phyloP scores from a whole-genome alignment of 768 basidiomycete species.

The Russula sp. region DNA sequence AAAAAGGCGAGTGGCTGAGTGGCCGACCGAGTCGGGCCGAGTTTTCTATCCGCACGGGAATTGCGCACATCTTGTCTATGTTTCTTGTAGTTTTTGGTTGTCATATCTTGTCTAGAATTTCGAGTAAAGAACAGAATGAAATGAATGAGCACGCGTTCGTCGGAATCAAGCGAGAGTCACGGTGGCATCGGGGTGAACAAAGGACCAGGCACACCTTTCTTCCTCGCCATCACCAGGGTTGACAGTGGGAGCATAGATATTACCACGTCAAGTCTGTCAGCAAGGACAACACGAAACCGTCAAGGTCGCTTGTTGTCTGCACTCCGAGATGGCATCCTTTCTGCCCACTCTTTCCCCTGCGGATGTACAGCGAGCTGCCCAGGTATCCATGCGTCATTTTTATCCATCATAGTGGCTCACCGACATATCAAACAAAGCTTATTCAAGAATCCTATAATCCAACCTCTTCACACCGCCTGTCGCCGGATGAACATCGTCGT shows the following conservation, averaged over 20 bases:
- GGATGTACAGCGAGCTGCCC: constrained; percentile 57
- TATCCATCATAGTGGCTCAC: constrained; percentile 13
- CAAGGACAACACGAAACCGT: background rate
- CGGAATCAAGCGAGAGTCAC: background rate
- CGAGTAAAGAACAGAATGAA: background rate
- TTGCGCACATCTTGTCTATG: background rate
- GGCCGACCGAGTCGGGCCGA: background rate
- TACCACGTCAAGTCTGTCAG: background rate
- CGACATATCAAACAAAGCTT: constrained; percentile 43
- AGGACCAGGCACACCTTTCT: background rate
- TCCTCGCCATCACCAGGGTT: background rate
- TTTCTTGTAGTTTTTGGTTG: background rate
- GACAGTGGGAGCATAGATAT: too few relatives aligned
- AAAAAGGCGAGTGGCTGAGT: constrained; percentile 5
- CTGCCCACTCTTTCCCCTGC: constrained; percentile 51
- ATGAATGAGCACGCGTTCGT: background rate
- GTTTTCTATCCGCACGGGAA: background rate
- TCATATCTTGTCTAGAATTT: background rate
- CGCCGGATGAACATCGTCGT: constrained; percentile 57
- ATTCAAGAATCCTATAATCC: constrained; percentile 60
- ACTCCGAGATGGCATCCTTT: constrained; percentile 36
- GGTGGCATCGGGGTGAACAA: background rate
- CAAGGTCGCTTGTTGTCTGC: background rate
- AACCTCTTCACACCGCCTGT: constrained; percentile 47
- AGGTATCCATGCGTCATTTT: constrained; percentile 43